Evolutionary conservation across 2,329 filamentous ascomycete genomes (phyloP), one percentile per base, ranked within the genome.

Genomic region (Epichloe festucae): DNA sequence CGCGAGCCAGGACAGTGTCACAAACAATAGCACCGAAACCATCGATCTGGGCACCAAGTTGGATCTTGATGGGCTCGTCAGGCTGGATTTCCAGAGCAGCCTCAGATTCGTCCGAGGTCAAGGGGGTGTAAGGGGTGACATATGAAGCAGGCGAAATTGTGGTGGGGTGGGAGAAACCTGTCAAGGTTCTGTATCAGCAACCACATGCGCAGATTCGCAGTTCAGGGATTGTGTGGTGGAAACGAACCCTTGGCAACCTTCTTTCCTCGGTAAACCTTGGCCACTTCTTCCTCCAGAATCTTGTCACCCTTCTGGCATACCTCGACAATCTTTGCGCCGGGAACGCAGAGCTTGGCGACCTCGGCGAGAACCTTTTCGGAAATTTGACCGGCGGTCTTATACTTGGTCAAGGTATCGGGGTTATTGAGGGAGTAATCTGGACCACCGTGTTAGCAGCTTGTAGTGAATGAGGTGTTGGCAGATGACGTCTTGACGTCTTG

Each of bases 261-360:
- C 79, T 97, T 97, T 72, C 90, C 91, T 70, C 95, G 90, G 81
- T 93, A 98, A 64, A 98, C 91, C 78, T 97, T 97, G 66, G 80
- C 72, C 52, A 95, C 78, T 73, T 97, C 93, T 65, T 95, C 91
- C 58, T 93, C 89, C 58, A 98, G 79, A 55, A 98, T 78, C 78
- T 90, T 85, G 75, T 98, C 93, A 61, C 93, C 93, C 76, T 90
- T 84, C 76, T 95, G 85, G 76, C 93, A 98, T 70, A 98, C 81
- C 62, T 89, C 84, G 62, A 97, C 79, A 64, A 97, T 89, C 78
- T 95, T 96, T 70, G 85, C 87, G 62, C 89, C 91, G 57, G 91
- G 85, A 55, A 87, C 77, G 67, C 88, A 81, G 57, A 84, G 75
- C 68, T 79, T 75, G 54, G 78, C 74, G 59, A 98, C 91, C 61